Percentiles rank a stretch among this genome's conserved stretches.
phyloP scores from a whole-genome alignment of 2,329 filamentous ascomycete genomes.

The Pseudohalonectria lignicola region DNA sequence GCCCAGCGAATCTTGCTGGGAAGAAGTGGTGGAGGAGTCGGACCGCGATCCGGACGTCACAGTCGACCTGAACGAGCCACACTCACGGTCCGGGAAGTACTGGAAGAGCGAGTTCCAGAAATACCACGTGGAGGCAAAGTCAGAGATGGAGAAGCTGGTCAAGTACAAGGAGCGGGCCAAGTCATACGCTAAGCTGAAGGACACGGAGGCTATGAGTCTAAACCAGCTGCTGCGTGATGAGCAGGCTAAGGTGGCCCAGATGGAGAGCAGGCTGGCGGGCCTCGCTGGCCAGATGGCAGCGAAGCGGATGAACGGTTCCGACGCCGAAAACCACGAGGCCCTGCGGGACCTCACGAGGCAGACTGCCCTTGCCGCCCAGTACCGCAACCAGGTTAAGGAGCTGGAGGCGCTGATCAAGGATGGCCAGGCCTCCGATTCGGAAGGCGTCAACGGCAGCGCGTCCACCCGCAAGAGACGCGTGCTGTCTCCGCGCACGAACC shows the following conservation, averaged over 20 bases:
- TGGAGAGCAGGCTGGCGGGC: conserved; percentile 52
- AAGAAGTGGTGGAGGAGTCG: conserved; percentile 33
- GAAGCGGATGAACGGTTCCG: conserved; percentile 22
- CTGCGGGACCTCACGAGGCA: conserved; percentile 45
- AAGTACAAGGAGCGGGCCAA: conserved; percentile 73
- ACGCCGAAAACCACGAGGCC: conserved; percentile 33
- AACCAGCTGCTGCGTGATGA: conserved; percentile 57
- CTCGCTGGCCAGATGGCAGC: conserved; percentile 45
- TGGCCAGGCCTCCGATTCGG: conserved; percentile 9
- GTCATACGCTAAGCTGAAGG: conserved; percentile 68
- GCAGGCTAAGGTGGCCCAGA: conserved; percentile 49
- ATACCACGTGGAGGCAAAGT: conserved; percentile 61
- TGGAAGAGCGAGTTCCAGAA: conserved; percentile 71
- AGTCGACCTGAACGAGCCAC: conserved; percentile 60
- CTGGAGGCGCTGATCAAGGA: conserved; percentile 39
- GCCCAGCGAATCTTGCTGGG: conserved; percentile 35
- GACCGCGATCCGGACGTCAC: conserved; percentile 48
- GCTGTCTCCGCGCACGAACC: conserved; percentile 37
- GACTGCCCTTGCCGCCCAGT: conserved; percentile 45
- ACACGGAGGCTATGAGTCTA: conserved; percentile 57
- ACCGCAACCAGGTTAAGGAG: conserved; percentile 48
- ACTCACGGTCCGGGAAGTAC: conserved; percentile 64
- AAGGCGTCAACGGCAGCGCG: not conserved
- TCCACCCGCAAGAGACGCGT: conserved; percentile 11
- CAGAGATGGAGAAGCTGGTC: conserved; percentile 66